phyloP scores from a whole-genome alignment of 192 early-diverging fungal species.

The Coemansia sp. region DNA sequence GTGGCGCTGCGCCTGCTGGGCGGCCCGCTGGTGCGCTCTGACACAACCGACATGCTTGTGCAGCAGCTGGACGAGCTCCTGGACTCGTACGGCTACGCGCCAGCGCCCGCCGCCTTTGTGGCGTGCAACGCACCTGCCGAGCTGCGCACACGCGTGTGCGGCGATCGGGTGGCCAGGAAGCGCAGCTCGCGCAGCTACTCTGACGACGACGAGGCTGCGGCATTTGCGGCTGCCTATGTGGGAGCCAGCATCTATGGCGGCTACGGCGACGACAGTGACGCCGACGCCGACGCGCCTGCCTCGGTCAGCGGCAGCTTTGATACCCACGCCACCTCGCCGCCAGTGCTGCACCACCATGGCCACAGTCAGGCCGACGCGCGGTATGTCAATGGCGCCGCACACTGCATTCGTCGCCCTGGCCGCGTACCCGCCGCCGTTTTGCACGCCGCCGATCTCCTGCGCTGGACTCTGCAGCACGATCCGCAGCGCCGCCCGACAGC shows the following conservation, averaged over 20 bases:
- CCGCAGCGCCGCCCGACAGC: slow-evolving; percentile 56
- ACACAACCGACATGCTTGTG: slow-evolving; percentile 63
- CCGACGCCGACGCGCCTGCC: slow-evolving; percentile 9
- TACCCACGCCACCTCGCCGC: too few relatives aligned
- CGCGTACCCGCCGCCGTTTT: slow-evolving; percentile 51
- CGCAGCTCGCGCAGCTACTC: slow-evolving; percentile 20
- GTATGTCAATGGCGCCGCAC: neutral
- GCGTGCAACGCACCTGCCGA: slow-evolving; percentile 14
- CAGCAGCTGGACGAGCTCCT: slow-evolving; percentile 54
- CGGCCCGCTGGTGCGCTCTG: slow-evolving; percentile 57
- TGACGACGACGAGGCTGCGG: slow-evolving; percentile 37
- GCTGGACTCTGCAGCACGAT: slow-evolving; percentile 54
- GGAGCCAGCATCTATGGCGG: slow-evolving; percentile 31
- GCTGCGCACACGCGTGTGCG: neutral
- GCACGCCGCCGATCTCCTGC: slow-evolving; percentile 62
- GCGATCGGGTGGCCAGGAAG: slow-evolving; percentile 8
- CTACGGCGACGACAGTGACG: slow-evolving; percentile 26
- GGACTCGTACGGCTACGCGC: slow-evolving; percentile 30
- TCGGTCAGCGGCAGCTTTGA: slow-evolving; percentile 1
- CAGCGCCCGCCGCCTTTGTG: slow-evolving; percentile 23
- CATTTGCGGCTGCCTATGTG: slow-evolving; percentile 35
- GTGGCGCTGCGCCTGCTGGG: slow-evolving; percentile 65
- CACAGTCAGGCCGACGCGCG: neutral
- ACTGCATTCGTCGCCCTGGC: slow-evolving; percentile 9
- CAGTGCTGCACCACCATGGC: too few relatives aligned